phyloP scores from a whole-genome alignment of 805 yeast genomes.

The Candida nitratophila region DNA sequence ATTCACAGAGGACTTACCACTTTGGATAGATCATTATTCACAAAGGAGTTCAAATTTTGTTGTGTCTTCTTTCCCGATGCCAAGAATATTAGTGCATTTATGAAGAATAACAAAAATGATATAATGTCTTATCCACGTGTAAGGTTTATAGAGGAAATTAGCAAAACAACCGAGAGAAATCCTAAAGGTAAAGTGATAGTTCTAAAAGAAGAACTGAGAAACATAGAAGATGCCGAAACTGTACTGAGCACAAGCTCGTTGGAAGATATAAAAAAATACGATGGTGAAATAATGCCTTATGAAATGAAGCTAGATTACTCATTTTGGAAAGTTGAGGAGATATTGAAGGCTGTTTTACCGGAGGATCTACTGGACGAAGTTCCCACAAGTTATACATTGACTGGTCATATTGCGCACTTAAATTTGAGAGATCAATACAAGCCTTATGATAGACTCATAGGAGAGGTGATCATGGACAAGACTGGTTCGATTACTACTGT shows the following conservation, averaged over 20 bases:
- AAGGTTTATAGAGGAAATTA: slow-evolving; percentile 45
- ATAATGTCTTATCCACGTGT: slow-evolving; percentile 65
- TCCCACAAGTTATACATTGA: slow-evolving; percentile 87
- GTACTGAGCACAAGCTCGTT: slow-evolving; percentile 36
- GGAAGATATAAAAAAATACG: slow-evolving; percentile 38
- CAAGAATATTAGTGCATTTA: slow-evolving; percentile 48
- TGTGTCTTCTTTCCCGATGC: slow-evolving; percentile 70
- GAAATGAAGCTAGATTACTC: slow-evolving; percentile 56
- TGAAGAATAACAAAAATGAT: slow-evolving; percentile 50
- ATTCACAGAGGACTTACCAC: slow-evolving; percentile 53
- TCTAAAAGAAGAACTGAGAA: slow-evolving; percentile 43
- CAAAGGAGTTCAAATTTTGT: slow-evolving; percentile 48
- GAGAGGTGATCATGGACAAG: slow-evolving; percentile 85
- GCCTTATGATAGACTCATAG: slow-evolving; percentile 75
- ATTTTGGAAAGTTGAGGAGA: slow-evolving; percentile 88
- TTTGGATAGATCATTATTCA: slow-evolving; percentile 63
- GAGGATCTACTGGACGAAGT: slow-evolving; percentile 58
- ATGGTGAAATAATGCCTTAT: slow-evolving; percentile 45
- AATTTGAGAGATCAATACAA: slow-evolving; percentile 79
- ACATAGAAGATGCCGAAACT: slow-evolving; percentile 27
- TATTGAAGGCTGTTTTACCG: slow-evolving; percentile 72
- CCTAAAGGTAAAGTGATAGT: slow-evolving; percentile 46
- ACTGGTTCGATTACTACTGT: slow-evolving; percentile 78
- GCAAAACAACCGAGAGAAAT: slow-evolving; percentile 20
- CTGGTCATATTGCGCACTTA: slow-evolving; percentile 94